phyloP scores from a whole-genome alignment of 2,329 filamentous ascomycete species.

The Hymenoscyphus fructigenus region DNA sequence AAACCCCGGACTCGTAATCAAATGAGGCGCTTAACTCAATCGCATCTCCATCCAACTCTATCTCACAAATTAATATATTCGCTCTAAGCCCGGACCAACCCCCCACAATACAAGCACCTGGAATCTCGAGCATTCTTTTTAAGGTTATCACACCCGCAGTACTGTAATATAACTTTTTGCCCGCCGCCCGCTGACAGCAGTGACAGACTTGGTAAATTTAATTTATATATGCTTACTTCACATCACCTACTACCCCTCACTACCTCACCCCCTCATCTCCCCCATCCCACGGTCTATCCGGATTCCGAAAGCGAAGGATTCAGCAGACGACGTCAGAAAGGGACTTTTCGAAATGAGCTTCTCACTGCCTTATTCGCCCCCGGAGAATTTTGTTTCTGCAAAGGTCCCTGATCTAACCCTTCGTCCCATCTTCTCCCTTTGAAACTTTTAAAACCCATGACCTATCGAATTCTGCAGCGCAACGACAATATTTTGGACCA shows the following conservation, averaged over 20 bases:
- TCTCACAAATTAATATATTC: no score
- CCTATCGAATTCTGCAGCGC: neutral
- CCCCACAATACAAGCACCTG: neutral
- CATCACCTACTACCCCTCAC: slow-evolving; percentile 2
- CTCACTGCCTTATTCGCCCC: neutral
- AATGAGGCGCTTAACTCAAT: no score
- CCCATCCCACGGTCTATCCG: slow-evolving; percentile 5
- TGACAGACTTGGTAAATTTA: slow-evolving; percentile 4
- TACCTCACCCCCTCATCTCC: slow-evolving; percentile 3
- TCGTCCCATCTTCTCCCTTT: neutral
- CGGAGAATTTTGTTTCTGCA: neutral
- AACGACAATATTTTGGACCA: no score
- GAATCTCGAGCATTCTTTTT: neutral
- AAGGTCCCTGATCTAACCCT: neutral
- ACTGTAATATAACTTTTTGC: neutral
- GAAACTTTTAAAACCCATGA: neutral
- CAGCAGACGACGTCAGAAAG: neutral
- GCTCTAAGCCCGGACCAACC: neutral
- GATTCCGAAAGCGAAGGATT: slow-evolving; percentile 4
- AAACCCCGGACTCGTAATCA: no score
- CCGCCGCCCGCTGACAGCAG: neutral
- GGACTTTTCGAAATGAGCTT: neutral
- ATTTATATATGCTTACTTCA: neutral
- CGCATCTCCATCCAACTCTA: no score
- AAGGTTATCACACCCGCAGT: neutral